Percentiles rank a stretch among this genome's conserved stretches.
phyloP scores from a whole-genome alignment of 768 basidiomycete species.

The Lactarius quietus region DNA sequence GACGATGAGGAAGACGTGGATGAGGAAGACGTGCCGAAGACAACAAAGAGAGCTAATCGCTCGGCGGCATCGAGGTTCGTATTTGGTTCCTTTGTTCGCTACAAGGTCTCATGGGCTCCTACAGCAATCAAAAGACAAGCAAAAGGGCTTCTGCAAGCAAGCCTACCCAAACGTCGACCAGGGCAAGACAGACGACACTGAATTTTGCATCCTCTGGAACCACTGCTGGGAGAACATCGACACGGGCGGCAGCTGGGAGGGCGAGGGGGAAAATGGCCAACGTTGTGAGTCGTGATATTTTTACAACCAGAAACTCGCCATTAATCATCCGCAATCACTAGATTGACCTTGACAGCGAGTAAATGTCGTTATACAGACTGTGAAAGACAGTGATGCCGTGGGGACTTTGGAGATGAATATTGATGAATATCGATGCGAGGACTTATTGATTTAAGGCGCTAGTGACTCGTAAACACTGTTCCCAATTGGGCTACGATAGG shows the following conservation, averaged over 20 bases:
- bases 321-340: constrained; percentile 2
- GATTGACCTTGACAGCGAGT: constrained; percentile 30
- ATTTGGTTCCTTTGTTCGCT: background rate
- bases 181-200: constrained; percentile 52
- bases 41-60: constrained; percentile 58
- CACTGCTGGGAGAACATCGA: constrained; percentile 46
- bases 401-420: background rate
- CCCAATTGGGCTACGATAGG: background rate
- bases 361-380: background rate
- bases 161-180: constrained; percentile 34
- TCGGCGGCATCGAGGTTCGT: constrained; percentile 62
- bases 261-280: constrained; percentile 60
- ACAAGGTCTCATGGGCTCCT: background rate
- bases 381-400: background rate
- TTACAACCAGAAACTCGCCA: background rate
- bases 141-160: constrained; percentile 58
- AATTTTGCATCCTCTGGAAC: constrained; percentile 50
- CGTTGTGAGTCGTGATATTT: constrained; percentile 35
- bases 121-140: constrained; percentile 34
- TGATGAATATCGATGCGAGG: background rate
- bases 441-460: background rate
- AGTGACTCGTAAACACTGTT: background rate
- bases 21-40: constrained; percentile 45
- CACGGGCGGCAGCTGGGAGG: constrained; percentile 64
- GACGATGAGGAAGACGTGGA: constrained; percentile 53